Percentiles rank a stretch among this genome's conserved stretches.
phyloP scores from a whole-genome alignment of 345 rosid species.

The Bruguiera gymnorhiza region DNA sequence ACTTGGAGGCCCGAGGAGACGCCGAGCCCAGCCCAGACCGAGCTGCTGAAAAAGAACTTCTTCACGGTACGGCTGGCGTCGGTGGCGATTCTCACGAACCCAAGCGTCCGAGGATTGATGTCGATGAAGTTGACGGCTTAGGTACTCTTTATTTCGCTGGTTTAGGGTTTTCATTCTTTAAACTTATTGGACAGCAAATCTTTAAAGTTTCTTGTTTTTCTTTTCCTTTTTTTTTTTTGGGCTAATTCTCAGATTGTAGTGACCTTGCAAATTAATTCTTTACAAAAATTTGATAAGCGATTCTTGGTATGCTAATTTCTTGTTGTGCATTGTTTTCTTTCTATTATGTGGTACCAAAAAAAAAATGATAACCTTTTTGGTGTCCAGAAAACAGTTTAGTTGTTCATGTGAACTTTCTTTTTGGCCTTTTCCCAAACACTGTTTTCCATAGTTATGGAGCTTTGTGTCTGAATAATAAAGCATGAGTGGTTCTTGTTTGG shows the following conservation, averaged over 20 bases:
- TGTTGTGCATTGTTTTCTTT: too few species aligned
- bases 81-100: constrained; percentile 38
- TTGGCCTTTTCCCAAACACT: neutral
- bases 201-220: neutral
- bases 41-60: constrained; percentile 6
- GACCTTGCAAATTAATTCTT: too few species aligned
- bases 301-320: too few species aligned
- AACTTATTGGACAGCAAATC: neutral
- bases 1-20: constrained; percentile 23
- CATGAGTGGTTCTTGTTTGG: neutral
- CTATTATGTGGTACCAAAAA: too few species aligned
- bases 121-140: constrained; percentile 33
- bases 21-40: constrained; percentile 1
- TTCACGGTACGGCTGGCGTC: constrained; percentile 15
- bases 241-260: neutral
- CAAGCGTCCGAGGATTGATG: constrained; percentile 58
- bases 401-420: too few species aligned
- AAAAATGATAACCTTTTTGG: too few species aligned
- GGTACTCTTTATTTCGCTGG: constrained; percentile 33
- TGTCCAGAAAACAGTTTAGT: too few species aligned
- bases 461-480: neutral
- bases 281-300: too few species aligned
- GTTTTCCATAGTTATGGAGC: neutral
- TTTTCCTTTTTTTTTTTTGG: neutral
- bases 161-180: neutral